Evolutionary conservation across 2,329 filamentous ascomycete species (phyloP), one percentile per base, ranked within the genome.

Genomic region (Mariannaea sp.): DNA sequence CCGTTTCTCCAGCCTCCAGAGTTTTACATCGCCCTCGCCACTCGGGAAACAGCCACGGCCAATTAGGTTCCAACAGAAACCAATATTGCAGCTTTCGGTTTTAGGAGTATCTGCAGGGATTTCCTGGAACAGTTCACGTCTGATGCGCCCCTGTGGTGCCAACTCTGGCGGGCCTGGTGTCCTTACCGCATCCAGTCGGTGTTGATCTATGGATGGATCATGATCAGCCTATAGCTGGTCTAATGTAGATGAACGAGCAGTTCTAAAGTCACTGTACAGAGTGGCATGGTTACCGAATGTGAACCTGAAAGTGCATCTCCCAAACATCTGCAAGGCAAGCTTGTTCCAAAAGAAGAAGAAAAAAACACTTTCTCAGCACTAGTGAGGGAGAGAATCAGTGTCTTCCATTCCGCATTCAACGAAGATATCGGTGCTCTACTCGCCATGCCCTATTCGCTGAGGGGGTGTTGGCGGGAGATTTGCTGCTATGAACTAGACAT

Each of bases 151-250:
- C 20, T 33, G 5, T 53, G 44, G 44, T 7, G 14, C 14, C 14
- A 33, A n/a, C 5, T 35, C n/a, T 44, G 44, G 44, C 27, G 24
- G 29, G 39, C 19, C 24, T 53, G 12, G 39, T 39, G 7, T 30
- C 50, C 12, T 17, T 53, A 12, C 51, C 45, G 14, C 32, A 49
- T 4, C 14, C 44, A n/a, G 24, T 39, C 3, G 29, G 30, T 10
- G 42, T 52, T 2, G 46, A 42, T 38, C 39, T 53, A 13, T 53
- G 50, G 44, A 43, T 53, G 42, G 42, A 52, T 10, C 49, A 52
- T 30, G 40, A 42, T 24, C 47, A 41, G 32, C 49, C 42, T 39
- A 39, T 7, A 46, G 35, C 16, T 35, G 42, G 49, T 41, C 35
- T 4, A 29, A 20, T n/a, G 13, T 46, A 41, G 40, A 33, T 10